Conservation (phyloP, 2,329 filamentous ascomycete genomes). For the Scytalidium sp. region DNA sequence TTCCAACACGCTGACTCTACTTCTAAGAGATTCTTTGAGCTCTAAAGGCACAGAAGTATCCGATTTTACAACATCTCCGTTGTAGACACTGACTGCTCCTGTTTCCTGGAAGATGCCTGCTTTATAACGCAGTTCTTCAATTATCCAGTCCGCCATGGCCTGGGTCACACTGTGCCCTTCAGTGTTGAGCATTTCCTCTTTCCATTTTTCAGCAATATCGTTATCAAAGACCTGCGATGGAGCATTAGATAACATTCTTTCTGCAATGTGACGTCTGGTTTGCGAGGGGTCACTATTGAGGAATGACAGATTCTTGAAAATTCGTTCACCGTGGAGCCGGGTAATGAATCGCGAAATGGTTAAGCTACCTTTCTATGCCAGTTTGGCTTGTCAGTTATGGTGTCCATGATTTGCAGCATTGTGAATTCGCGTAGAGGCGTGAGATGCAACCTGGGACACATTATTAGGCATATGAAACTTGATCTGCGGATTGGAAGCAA, state of each 20-base stretch:
- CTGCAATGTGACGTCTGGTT: too few relatives aligned
- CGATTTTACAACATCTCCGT: constrained; percentile 46
- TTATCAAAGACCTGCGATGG: constrained; percentile 20
- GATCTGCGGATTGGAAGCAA: not conserved
- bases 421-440: constrained; percentile 19
- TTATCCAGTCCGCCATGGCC: constrained; percentile 29
- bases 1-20: constrained; percentile 45
- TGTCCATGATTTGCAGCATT: constrained; percentile 24
- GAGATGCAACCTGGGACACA: constrained; percentile 5
- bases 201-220: constrained; percentile 22
- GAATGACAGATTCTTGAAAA: too few relatives aligned
- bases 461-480: not conserved
- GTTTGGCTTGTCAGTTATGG: constrained; percentile 20
- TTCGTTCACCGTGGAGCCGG: too few relatives aligned
- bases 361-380: constrained; percentile 21
- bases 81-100: constrained; percentile 8
- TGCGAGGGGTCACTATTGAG: too few relatives aligned
- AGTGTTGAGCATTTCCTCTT: constrained; percentile 15
- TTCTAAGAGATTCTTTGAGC: constrained; percentile 38
- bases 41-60: constrained; percentile 40
- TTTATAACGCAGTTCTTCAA: constrained; percentile 20
- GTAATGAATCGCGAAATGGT: not conserved
- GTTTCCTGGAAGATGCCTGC: constrained; percentile 14
- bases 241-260: not conserved
- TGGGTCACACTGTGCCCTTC: constrained; percentile 25